Conservation (phyloP, 1,139 yeast genomes). For the Candida smagusa region DNA sequence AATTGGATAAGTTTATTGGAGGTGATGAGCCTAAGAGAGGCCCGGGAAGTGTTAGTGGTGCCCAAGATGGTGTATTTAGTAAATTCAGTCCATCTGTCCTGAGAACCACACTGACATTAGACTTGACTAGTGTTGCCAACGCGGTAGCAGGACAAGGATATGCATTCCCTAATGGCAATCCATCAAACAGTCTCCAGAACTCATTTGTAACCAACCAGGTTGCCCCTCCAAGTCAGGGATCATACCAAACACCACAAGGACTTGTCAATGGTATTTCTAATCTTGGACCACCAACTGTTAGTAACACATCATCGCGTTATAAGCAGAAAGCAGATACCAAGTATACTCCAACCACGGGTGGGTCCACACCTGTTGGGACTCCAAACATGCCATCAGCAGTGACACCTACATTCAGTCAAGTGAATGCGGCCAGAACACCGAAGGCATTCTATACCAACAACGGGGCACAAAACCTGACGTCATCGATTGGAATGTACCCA, state of each 20-base stretch:
- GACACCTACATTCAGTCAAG: background rate
- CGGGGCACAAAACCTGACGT: conserved; percentile 1
- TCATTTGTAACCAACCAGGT: background rate
- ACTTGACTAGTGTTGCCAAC: conserved; percentile 20
- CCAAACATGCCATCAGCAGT: background rate
- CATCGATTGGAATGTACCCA: conserved; percentile 1
- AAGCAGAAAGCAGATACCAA: background rate
- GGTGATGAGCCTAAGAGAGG: conserved; percentile 63
- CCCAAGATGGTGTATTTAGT: conserved; percentile 63
- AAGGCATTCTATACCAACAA: conserved; percentile 1
- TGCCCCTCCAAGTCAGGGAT: background rate
- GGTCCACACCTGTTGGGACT: background rate
- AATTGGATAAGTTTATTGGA: conserved; percentile 84
- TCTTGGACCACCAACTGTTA: conserved; percentile 2
- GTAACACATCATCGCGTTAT: conserved; percentile 11
- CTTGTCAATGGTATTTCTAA: background rate
- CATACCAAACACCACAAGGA: background rate
- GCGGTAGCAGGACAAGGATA: background rate
- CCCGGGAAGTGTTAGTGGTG: conserved; percentile 8
- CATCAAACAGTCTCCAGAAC: background rate
- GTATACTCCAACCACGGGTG: background rate
- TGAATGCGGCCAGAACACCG: background rate
- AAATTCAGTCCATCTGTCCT: conserved; percentile 68
- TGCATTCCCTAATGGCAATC: background rate
- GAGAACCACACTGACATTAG: conserved; percentile 49